Conservation (phyloP, 73 alveolate species). For the Paramecium biaurelia region DNA sequence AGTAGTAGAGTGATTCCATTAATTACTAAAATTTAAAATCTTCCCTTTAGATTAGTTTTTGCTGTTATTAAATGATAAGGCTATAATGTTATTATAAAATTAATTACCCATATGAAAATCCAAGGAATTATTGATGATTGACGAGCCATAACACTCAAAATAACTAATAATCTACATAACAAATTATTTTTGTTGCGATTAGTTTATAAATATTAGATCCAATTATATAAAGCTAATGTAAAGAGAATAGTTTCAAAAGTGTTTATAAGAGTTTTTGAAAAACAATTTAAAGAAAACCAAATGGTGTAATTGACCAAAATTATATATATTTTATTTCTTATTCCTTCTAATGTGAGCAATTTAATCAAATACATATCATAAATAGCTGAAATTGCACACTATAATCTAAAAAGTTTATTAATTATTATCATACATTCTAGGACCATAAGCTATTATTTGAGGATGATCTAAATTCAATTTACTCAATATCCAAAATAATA, state of each 20-base stretch:
- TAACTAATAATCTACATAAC: conserved; percentile 24
- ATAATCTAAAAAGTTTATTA: neutral
- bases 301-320: neutral
- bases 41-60: neutral
- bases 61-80: neutral
- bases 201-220: neutral
- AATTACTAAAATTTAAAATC: neutral
- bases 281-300: neutral
- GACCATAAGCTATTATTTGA: neutral
- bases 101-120: conserved; percentile 37
- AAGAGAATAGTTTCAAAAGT: conserved; percentile 16
- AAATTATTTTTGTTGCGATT: neutral
- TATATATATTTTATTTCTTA: neutral
- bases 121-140: conserved; percentile 53
- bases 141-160: conserved; percentile 9
- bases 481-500: neutral
- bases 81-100: neutral
- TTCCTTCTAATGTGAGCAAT: neutral
- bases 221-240: conserved; percentile 10
- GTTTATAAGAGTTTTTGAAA: conserved; percentile 3
- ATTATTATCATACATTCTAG: neutral
- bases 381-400: neutral
- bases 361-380: neutral
- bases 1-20: neutral
- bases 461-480: neutral